Percentiles rank a stretch among this genome's conserved stretches.
phyloP scores from a whole-genome alignment of 345 rosid species.

The Hibiscus tridactylites region DNA sequence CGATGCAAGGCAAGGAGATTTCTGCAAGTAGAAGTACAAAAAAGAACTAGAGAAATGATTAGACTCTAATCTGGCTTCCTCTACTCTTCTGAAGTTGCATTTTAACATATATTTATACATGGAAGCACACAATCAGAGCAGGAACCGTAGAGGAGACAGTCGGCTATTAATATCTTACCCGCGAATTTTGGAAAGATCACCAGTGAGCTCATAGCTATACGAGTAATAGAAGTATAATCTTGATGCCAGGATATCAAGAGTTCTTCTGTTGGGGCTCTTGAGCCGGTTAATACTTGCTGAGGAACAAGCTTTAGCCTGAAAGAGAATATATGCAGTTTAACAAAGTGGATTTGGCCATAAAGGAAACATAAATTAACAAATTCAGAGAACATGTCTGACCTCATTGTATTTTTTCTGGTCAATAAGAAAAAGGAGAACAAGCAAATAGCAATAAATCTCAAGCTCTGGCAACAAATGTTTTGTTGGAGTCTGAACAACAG shows the following conservation, averaged over 20 bases:
- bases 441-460: slow-evolving; percentile 40
- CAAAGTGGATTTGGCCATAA: background rate
- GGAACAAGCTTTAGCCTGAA: slow-evolving; percentile 84
- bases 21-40: background rate
- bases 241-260: slow-evolving; percentile 74
- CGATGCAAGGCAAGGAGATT: background rate
- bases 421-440: slow-evolving; percentile 42
- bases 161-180: slow-evolving; percentile 36
- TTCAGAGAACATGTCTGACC: slow-evolving; percentile 11
- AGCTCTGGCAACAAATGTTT: slow-evolving; percentile 36
- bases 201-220: slow-evolving; percentile 63
- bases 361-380: background rate
- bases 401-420: slow-evolving; percentile 47
- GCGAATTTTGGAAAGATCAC: slow-evolving; percentile 76
- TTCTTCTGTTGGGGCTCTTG: slow-evolving; percentile 63
- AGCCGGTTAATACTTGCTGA: slow-evolving; percentile 65
- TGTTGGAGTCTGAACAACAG: slow-evolving; percentile 23
- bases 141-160: background rate
- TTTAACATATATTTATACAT: background rate
- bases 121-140: background rate
- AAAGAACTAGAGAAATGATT: background rate
- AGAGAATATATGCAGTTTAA: background rate
- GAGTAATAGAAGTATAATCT: slow-evolving; percentile 76
- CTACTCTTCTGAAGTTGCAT: background rate
- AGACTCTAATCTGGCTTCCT: background rate